Evolutionary conservation across 441 rosid genomes (phyloP).

Genomic region (Pelargonium fulgidum): DNA sequence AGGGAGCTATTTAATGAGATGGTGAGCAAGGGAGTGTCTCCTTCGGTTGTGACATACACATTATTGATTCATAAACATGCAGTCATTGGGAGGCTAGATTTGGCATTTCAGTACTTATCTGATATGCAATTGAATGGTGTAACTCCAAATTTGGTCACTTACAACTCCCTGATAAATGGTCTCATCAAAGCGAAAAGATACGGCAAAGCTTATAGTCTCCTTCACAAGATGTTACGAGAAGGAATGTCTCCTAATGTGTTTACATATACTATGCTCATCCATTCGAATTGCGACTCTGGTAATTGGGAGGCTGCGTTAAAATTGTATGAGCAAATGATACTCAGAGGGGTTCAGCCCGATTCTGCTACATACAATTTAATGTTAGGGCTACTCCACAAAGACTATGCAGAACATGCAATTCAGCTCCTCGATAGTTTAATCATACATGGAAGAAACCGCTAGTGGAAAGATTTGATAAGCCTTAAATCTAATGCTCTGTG

Average conservation of each 20-base stretch:
- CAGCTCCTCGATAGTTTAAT: conserved; percentile 44
- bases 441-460: conserved; percentile 26
- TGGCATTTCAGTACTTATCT: conserved; percentile 43
- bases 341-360: conserved; percentile 52
- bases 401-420: conserved; percentile 38
- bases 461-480: conserved; percentile 24
- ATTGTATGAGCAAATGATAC: conserved; percentile 62
- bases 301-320: conserved; percentile 55
- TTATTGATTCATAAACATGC: conserved; percentile 66
- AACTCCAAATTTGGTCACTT: conserved; percentile 58
- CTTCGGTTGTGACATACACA: conserved; percentile 62
- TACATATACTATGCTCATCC: conserved; percentile 68
- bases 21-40: conserved; percentile 42
- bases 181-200: conserved; percentile 45
- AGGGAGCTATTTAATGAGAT: conserved; percentile 44
- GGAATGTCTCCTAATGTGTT: conserved; percentile 55
- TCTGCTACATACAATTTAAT: conserved; percentile 42
- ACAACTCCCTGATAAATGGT: conserved; percentile 63
- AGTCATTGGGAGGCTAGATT: conserved; percentile 38
- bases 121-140: conserved; percentile 55
- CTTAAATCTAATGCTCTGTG: conserved; percentile 20
- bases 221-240: conserved; percentile 47
- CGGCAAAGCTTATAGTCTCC: conserved; percentile 44
- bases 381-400: conserved; percentile 48
- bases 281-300: conserved; percentile 39